Conservation (phyloP, 1,139 yeast genomes). For the Diutina rugosa region DNA sequence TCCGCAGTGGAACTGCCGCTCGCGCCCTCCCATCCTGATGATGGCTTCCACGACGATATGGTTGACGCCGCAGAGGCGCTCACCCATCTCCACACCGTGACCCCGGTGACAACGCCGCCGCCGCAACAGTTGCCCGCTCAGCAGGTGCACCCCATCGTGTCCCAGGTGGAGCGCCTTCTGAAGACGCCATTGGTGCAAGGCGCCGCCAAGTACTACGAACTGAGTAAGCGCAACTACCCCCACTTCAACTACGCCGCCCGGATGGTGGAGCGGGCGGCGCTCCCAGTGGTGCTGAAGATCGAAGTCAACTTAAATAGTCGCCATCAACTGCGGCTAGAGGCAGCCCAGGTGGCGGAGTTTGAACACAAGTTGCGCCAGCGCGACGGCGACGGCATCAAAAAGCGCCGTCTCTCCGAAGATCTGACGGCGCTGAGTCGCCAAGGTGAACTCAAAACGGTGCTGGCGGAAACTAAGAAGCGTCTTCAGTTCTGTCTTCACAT, state of each 20-base stretch:
- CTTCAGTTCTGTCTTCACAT: conserved; percentile 63
- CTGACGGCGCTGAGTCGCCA: conserved; percentile 4
- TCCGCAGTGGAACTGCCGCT: not conserved
- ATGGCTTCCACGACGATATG: not conserved
- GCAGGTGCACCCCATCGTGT: conserved; percentile 25
- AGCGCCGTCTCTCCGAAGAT: conserved; percentile 8
- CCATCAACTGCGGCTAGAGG: conserved; percentile 13
- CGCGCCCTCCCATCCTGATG: not conserved
- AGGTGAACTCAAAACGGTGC: conserved; percentile 3
- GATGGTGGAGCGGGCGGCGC: conserved; percentile 49
- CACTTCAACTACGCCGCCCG: conserved; percentile 59
- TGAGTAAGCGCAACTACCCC: conserved; percentile 38
- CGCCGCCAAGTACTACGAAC: conserved; percentile 48
- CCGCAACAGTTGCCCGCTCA: not conserved
- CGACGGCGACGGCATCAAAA: not conserved
- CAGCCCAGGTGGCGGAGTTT: not conserved
- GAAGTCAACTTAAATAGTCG: conserved; percentile 32
- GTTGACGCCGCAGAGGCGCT: conserved; percentile 2
- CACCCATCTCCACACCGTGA: conserved; percentile 1
- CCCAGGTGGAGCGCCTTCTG: conserved; percentile 30
- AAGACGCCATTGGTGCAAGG: conserved; percentile 39
- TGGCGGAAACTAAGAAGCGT: conserved; percentile 53
- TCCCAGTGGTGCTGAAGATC: conserved; percentile 40
- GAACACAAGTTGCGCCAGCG: not conserved
- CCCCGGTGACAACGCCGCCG: conserved; percentile 1